Evolutionary conservation across 2,329 filamentous ascomycete species (phyloP), one percentile per base, ranked within the genome.

Genomic region (Pseudonectria buxi): DNA sequence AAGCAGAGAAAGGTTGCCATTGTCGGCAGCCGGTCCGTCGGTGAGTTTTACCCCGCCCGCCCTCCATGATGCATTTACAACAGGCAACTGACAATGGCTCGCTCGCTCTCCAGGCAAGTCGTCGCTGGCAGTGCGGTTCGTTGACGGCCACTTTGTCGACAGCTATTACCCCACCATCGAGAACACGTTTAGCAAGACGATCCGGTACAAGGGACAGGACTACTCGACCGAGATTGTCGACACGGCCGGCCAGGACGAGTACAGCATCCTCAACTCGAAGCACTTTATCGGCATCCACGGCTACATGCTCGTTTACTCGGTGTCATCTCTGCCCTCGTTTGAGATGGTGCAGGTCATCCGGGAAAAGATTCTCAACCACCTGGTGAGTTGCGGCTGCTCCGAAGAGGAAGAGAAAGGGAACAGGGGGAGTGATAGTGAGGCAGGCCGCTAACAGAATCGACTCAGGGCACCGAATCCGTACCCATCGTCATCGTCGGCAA

Each of bases 81-180:
- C 35, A 32, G 15, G 12, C 32, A 39, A 37, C 31, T 35, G 40
- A 37, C 24, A 14, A 10, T 26, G 26, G 10, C 26, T 34, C 33
- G 4, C 27, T 30, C 13, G 28, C 18, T 9, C 22, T 22, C 6
- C 54, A 96, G 92, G 92, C 64, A 98, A 98, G 73, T 95, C 88
- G 14, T 96, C 90, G 36, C 79, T 98, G 47, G 94, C 92, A 10
- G 92, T 96, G 31, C 90, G 90, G 59, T 96, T 92, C 58, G 90
- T 95, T 57, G 92, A 98, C 61, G 88, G 88, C 44, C 89, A 95
- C 67, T 98, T 98, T 59, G 90, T 98, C 57, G 92, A 98, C 64
- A 94, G 86, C 63, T 98, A 98, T 67, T 98, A 98, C 63, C 92
- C 92, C 25, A 98, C 92, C 27, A 96, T 98, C 56, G 92, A 98